Percentiles rank a stretch among this genome's conserved stretches.
Conservation (phyloP, 805 yeast species). For the Candida golubevii region DNA sequence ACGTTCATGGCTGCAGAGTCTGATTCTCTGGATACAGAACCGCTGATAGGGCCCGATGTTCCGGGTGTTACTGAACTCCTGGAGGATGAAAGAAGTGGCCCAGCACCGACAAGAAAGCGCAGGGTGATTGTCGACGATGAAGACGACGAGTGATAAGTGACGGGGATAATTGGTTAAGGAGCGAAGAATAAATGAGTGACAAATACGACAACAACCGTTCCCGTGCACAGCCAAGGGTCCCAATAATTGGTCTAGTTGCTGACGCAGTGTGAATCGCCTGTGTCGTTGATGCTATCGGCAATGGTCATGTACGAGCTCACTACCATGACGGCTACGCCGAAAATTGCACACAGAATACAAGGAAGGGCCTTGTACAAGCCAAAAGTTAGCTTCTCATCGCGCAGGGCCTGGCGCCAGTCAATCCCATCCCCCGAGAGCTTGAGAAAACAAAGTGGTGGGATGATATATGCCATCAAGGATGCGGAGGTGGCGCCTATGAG, state of each 20-base stretch:
- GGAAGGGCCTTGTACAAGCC: slow-evolving; percentile 47
- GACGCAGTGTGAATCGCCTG: slow-evolving; percentile 46
- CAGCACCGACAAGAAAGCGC: slow-evolving; percentile 17
- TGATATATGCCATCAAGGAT: slow-evolving; percentile 83
- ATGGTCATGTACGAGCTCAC: slow-evolving; percentile 78
- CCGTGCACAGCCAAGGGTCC: too few species aligned
- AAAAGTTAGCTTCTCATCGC: slow-evolving; percentile 25
- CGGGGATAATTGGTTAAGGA: too few species aligned
- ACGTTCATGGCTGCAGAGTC: neutral
- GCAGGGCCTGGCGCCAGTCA: slow-evolving; percentile 25
- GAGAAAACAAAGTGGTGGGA: slow-evolving; percentile 82
- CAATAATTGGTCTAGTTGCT: slow-evolving; percentile 18
- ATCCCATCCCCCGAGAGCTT: slow-evolving; percentile 50
- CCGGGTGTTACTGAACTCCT: neutral
- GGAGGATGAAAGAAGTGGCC: slow-evolving; percentile 4
- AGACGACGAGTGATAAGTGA: slow-evolving; percentile 19
- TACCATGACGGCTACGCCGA: slow-evolving; percentile 76
- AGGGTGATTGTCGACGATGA: slow-evolving; percentile 24
- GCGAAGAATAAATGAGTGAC: too few species aligned
- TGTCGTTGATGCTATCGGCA: slow-evolving; percentile 34
- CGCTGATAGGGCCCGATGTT: neutral
- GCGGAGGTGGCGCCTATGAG: slow-evolving; percentile 92
- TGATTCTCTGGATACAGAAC: neutral
- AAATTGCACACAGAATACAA: slow-evolving; percentile 54
- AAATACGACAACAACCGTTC: too few species aligned